Base-by-base conservation (phyloP, 2,329 filamentous ascomycete species). In the Sporothrix phasma region DNA sequence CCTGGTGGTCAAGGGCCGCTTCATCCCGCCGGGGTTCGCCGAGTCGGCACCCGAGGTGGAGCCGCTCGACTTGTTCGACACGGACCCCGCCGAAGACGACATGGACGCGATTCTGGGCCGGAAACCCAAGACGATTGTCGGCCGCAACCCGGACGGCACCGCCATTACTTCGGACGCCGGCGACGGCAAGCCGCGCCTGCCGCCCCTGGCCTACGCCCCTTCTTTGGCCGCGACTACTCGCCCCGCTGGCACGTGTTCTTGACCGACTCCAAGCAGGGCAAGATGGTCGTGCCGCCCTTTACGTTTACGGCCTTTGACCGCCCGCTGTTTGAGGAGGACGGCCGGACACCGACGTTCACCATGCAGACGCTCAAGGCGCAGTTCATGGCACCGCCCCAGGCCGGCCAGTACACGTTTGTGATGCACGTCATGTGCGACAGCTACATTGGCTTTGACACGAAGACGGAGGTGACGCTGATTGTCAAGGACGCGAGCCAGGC, bases 291-390 rank as follows among this genome's bases (percentile, higher is more conserved):
- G 2, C 93, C 93, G 2, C 94, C 95, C 0, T 97, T 96, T 75
- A 91, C 89, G n/a, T 97, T 99, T 76, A 87, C 87, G 47, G 87
- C 87, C 53, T 97, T 99, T 73, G 92, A 97, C 75, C 89, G 92
- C 78, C 89, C 91, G 34, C 86, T 97, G 37, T 89, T 94, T 68
- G 86, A 89, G 69, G 86, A 85, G 46, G 82, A 86, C 67, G 91
- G 89, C 70, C 89, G 89, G 73, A 75, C 74, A 53, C 93, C 93
- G 2, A 97, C 94, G 2, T 99, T 90, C 78, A 88, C 92, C 71
- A 88, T 99, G 78, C 92, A 97, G 76, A 99, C 94, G 3, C 81
- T 97, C 72, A 97, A 96, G 81, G 93, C 95, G 74, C 91, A 97
- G 74, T 99, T 99, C 76, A 90, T 93, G 69, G 93, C 94, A 1